Conservation (phyloP, 164 flowering plant genomes). For the Dillenia turbinata region DNA sequence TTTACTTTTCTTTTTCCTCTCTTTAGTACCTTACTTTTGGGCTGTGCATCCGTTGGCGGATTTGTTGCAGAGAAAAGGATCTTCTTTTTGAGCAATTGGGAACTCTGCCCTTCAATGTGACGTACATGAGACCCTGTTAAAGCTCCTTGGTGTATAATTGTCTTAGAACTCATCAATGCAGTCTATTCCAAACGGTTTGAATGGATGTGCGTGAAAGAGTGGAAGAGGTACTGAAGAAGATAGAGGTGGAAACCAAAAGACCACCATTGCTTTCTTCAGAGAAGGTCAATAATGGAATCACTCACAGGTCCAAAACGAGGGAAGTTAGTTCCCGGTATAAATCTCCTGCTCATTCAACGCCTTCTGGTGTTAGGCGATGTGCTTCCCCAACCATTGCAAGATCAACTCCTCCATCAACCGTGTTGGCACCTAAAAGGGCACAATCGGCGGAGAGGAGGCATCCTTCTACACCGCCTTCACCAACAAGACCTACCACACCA, state of each 20-base stretch:
- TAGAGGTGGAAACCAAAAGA: slow-evolving; percentile 38
- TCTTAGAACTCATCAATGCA: slow-evolving; percentile 42
- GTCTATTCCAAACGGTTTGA: slow-evolving; percentile 47
- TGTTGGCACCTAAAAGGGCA: slow-evolving; percentile 51
- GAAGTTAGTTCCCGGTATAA: slow-evolving; percentile 23
- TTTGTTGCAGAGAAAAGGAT: slow-evolving; percentile 41
- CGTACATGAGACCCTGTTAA: slow-evolving; percentile 19
- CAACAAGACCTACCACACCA: slow-evolving; percentile 60
- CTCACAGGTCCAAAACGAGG: slow-evolving; percentile 26
- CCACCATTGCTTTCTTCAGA: slow-evolving; percentile 54
- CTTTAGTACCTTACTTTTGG: slow-evolving; percentile 24
- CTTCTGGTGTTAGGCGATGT: slow-evolving; percentile 44
- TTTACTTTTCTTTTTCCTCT: slow-evolving; percentile 9
- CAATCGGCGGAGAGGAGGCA: slow-evolving; percentile 78
- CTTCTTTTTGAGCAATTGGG: slow-evolving; percentile 25
- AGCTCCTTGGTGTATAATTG: slow-evolving; percentile 18
- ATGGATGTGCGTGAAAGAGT: slow-evolving; percentile 75
- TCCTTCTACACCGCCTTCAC: slow-evolving; percentile 72
- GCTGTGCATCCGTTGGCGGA: slow-evolving; percentile 37
- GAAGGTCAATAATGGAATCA: slow-evolving; percentile 29
- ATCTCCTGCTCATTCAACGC: slow-evolving; percentile 46
- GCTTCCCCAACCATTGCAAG: slow-evolving; percentile 61
- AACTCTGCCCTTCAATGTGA: slow-evolving; percentile 20
- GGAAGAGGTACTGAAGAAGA: slow-evolving; percentile 33
- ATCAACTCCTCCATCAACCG: slow-evolving; percentile 25